Conservation (phyloP, 352 stramenopile species). For the Phytophthora pisi region DNA sequence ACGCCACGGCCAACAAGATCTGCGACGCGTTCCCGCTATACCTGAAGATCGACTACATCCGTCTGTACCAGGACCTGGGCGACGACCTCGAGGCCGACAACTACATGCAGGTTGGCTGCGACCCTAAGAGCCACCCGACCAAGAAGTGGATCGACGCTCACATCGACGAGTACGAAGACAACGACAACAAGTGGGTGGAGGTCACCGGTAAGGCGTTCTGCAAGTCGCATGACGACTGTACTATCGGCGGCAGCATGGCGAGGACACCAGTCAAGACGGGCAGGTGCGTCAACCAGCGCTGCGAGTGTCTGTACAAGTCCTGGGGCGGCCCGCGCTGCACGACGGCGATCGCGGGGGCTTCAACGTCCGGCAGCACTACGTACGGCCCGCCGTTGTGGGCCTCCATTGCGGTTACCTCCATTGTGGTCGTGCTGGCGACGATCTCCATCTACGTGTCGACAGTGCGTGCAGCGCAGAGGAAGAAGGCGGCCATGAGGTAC, state of each 20-base stretch:
- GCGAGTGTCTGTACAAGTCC: constrained; percentile 45
- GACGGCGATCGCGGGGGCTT: constrained; percentile 15
- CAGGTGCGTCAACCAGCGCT: constrained; percentile 52
- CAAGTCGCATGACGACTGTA: constrained; percentile 53
- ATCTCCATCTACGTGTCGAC: constrained; percentile 24
- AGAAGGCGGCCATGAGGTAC: constrained; percentile 18
- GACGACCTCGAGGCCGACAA: constrained; percentile 41
- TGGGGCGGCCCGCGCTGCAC: constrained; percentile 47
- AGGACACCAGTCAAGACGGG: constrained; percentile 38
- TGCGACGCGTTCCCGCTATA: constrained; percentile 57
- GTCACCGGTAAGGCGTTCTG: constrained; percentile 58
- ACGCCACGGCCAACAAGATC: constrained; percentile 53
- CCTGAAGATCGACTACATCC: constrained; percentile 62
- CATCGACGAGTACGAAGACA: constrained; percentile 61
- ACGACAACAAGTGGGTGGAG: constrained; percentile 44
- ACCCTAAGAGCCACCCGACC: constrained; percentile 55
- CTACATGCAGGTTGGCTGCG: constrained; percentile 60
- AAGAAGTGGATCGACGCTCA: constrained; percentile 64
- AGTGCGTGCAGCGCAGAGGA: constrained; percentile 10
- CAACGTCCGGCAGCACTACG: constrained; percentile 11
- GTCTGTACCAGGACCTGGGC: constrained; percentile 74
- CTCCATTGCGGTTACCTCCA: constrained; percentile 8
- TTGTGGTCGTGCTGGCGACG: constrained; percentile 2
- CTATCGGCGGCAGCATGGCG: constrained; percentile 35
- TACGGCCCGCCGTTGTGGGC: constrained; percentile 25